Conservation (phyloP, 495 filamentous ascomycete genomes). For the Rhypophila decipiens region DNA sequence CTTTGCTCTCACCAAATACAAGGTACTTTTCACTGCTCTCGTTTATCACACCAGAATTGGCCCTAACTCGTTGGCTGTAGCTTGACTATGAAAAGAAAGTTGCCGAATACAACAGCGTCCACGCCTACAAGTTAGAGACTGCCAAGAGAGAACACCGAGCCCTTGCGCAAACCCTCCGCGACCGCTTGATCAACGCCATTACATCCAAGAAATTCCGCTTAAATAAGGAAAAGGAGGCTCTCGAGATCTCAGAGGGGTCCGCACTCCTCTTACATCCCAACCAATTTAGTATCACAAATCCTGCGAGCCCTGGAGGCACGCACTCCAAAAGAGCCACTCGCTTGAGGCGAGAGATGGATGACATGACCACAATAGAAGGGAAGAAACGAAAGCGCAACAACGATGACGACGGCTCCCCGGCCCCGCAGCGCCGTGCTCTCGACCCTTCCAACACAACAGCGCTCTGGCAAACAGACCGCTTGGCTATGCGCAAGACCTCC, state of each 20-base stretch:
- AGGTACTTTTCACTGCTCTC: slow-evolving; percentile 45
- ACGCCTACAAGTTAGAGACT: slow-evolving; percentile 60
- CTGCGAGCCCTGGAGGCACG: slow-evolving; percentile 70
- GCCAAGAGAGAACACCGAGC: slow-evolving; percentile 76
- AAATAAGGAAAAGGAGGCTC: slow-evolving; percentile 76
- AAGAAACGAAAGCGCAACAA: slow-evolving; percentile 82
- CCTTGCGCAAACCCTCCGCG: slow-evolving; percentile 70
- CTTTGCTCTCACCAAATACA: slow-evolving; percentile 63
- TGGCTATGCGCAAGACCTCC: slow-evolving; percentile 39
- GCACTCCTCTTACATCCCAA: slow-evolving; percentile 86
- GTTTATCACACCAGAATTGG: neutral
- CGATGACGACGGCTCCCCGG: slow-evolving; percentile 67
- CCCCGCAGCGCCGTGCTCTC: slow-evolving; percentile 42
- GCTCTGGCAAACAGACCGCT: slow-evolving; percentile 45
- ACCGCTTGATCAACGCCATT: slow-evolving; percentile 74
- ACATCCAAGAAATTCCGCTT: slow-evolving; percentile 68
- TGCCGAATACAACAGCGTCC: slow-evolving; percentile 43
- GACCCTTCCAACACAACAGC: slow-evolving; percentile 46
- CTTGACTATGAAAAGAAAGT: slow-evolving; percentile 50
- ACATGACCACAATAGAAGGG: slow-evolving; percentile 57
- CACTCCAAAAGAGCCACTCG: slow-evolving; percentile 79
- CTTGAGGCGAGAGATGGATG: slow-evolving; percentile 72
- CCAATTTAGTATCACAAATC: slow-evolving; percentile 81
- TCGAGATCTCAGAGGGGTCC: slow-evolving; percentile 83
- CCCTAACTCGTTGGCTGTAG: slow-evolving; percentile 28